Conservation (phyloP, 2,329 filamentous ascomycete genomes). For the Fusarium citri region DNA sequence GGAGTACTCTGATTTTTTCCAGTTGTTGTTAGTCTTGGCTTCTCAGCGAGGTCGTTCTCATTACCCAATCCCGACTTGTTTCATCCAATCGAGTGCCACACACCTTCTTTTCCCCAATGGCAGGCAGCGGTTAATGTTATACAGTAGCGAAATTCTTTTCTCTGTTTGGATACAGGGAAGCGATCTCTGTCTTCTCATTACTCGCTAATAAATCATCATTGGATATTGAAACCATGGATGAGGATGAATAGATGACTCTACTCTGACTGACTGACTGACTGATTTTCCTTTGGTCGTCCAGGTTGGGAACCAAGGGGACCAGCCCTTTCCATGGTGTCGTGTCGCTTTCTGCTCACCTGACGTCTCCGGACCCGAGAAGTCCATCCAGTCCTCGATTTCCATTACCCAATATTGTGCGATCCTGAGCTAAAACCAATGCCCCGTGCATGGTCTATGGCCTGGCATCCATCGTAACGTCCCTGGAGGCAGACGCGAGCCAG, state of each 20-base stretch:
- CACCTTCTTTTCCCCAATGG: conserved; percentile 34
- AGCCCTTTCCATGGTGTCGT: conserved; percentile 41
- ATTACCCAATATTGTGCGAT: conserved; percentile 60
- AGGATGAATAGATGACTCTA: conserved; percentile 1
- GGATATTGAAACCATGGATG: conserved; percentile 11
- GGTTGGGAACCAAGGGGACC: conserved; percentile 6
- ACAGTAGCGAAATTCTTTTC: conserved; percentile 27
- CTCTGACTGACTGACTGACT: conserved; percentile 6
- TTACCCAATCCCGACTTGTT: conserved; percentile 52
- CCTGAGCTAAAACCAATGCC: conserved; percentile 47
- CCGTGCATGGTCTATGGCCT: conserved; percentile 36
- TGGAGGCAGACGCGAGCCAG: conserved; percentile 18
- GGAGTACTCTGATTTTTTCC: conserved; percentile 22
- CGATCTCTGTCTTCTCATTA: conserved; percentile 31
- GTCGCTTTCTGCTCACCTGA: conserved; percentile 46
- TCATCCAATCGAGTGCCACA: conserved; percentile 48
- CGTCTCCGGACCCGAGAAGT: conserved; percentile 40
- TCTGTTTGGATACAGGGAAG: conserved; percentile 30
- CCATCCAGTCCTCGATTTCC: conserved; percentile 59
- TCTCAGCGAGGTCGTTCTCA: conserved; percentile 49
- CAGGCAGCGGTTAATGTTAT: conserved; percentile 23
- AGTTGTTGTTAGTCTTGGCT: conserved; percentile 38
- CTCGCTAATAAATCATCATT: conserved; percentile 35
- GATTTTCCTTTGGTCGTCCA: conserved; percentile 1
- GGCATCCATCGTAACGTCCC: conserved; percentile 23